These are phyloP conservation scores for Aspergillus fischeri DNA, from an alignment of 2,329 filamentous ascomycete species.

Conservation along the genomic window DNA sequence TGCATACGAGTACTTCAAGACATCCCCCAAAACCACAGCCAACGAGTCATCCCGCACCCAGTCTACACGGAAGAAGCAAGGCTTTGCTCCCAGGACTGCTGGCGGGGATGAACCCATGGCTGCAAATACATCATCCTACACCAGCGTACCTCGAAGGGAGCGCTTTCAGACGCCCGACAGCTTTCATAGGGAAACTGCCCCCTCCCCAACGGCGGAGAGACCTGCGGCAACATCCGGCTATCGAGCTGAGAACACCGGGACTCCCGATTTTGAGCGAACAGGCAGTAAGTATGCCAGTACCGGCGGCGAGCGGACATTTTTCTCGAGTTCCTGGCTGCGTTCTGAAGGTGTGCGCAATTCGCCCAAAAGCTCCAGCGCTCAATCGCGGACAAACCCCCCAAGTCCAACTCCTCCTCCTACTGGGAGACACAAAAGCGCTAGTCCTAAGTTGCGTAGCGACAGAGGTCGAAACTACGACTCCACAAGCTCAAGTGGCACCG, in stretches of 20 bases:
- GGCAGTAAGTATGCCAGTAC: constrained; percentile 53
- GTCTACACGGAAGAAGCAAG: constrained; percentile 49
- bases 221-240: constrained; percentile 32
- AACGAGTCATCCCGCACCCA: constrained; percentile 35
- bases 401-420: constrained; percentile 28
- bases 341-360: constrained; percentile 53
- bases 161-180: constrained; percentile 27
- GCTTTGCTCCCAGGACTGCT: constrained; percentile 56
- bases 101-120: constrained; percentile 59
- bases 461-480: constrained; percentile 31
- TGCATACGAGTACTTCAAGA: constrained; percentile 38
- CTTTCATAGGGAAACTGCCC: constrained; percentile 32
- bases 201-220: constrained; percentile 40
- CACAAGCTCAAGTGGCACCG: constrained; percentile 39
- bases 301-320: constrained; percentile 55
- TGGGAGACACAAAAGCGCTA: constrained; percentile 41
- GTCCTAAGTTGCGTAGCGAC: constrained; percentile 37
- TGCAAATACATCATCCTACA: constrained; percentile 49
- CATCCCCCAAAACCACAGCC: constrained; percentile 28
- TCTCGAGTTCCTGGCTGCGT: constrained; percentile 49
- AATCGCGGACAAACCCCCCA: constrained; percentile 33
- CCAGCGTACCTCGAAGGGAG: constrained; percentile 32
- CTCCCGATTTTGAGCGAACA: constrained; percentile 46
- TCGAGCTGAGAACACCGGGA: constrained; percentile 22
- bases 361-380: constrained; percentile 33